A percentile compares a stretch with the other conserved stretches of the same genome.
Evolutionary conservation across 2,329 filamentous ascomycete genomes (phyloP).

Genomic region (Aspergillus terreus): DNA sequence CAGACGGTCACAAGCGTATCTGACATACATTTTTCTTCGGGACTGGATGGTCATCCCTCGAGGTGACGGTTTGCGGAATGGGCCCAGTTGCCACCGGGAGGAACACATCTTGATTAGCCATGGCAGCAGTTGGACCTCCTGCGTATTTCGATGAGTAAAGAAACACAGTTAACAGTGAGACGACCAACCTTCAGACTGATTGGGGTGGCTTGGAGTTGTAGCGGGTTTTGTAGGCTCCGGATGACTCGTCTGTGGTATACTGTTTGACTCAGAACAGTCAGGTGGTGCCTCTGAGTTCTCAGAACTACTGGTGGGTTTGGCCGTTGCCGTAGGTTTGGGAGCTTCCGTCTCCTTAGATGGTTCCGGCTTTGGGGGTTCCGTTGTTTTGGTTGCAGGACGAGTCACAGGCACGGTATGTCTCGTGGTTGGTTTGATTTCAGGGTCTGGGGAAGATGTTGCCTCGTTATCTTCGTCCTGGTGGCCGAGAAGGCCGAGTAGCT

Average conservation of each 20-base stretch:
- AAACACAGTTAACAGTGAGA: not conserved
- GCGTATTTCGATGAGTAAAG: constrained; percentile 1
- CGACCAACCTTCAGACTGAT: constrained; percentile 6
- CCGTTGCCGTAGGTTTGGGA: too few relatives aligned
- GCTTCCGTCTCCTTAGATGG: not conserved
- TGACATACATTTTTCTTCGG: constrained; percentile 37
- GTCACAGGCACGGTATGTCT: too few relatives aligned
- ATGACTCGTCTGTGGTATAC: not conserved
- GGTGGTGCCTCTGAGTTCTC: too few relatives aligned
- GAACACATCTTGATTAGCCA: constrained; percentile 38
- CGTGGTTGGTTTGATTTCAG: not conserved
- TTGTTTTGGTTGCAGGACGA: not conserved
- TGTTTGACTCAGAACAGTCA: too few relatives aligned
- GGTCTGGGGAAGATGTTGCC: not conserved
- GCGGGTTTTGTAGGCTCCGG: not conserved
- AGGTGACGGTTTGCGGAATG: constrained; percentile 36
- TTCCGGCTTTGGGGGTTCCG: not conserved
- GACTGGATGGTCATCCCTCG: constrained; percentile 42
- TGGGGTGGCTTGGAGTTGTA: not conserved
- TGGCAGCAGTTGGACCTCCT: constrained; percentile 13
- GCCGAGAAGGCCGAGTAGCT: not conserved
- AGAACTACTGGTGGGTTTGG: too few relatives aligned
- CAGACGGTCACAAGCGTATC: not conserved
- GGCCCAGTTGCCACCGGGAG: constrained; percentile 36
- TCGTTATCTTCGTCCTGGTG: not conserved